phyloP scores from a whole-genome alignment of 768 basidiomycete genomes.

The Mycena rosella region DNA sequence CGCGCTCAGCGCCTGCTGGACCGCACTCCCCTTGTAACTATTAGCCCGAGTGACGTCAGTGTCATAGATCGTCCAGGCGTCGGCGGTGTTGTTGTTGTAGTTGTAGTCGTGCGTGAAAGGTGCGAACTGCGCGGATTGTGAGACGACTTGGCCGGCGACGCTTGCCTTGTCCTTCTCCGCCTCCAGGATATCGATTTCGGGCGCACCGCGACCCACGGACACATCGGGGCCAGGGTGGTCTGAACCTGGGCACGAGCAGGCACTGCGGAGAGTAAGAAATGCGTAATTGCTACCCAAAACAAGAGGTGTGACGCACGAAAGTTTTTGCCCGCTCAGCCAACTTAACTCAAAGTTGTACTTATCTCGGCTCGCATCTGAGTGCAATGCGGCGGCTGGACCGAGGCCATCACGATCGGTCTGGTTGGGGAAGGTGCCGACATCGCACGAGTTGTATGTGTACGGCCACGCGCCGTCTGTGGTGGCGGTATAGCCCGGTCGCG shows the following conservation, averaged over 20 bases:
- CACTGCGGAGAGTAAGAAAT: slow-evolving; percentile 49
- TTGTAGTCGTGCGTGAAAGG: slow-evolving; percentile 60
- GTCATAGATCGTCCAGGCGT: slow-evolving; percentile 51
- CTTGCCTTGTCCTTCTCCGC: slow-evolving; percentile 72
- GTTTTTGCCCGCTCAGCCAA: slow-evolving; percentile 82
- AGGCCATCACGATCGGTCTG: slow-evolving; percentile 67
- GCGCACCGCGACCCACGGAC: slow-evolving; percentile 73
- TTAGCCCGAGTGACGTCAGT: slow-evolving; percentile 51
- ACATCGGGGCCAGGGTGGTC: slow-evolving; percentile 82
- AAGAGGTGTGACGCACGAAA: slow-evolving; percentile 62
- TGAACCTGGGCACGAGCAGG: slow-evolving; percentile 81
- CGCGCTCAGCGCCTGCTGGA: slow-evolving; percentile 69
- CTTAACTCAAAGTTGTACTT: slow-evolving; percentile 74
- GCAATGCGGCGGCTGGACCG: slow-evolving; percentile 72
- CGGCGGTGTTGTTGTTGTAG: slow-evolving; percentile 49
- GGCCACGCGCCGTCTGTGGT: slow-evolving; percentile 89
- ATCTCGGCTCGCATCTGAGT: slow-evolving; percentile 58
- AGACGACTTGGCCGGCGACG: slow-evolving; percentile 65
- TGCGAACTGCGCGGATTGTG: slow-evolving; percentile 84
- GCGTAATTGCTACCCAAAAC: not conserved
- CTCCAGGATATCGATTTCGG: slow-evolving; percentile 89
- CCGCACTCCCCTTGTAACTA: slow-evolving; percentile 63
- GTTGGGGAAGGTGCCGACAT: slow-evolving; percentile 83
- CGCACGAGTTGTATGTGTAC: slow-evolving; percentile 81
- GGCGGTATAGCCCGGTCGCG: slow-evolving; percentile 82